These are phyloP conservation scores for Bryoglossum gracile DNA, from an alignment of 495 filamentous ascomycete genomes.

Conservation along the genomic window DNA sequence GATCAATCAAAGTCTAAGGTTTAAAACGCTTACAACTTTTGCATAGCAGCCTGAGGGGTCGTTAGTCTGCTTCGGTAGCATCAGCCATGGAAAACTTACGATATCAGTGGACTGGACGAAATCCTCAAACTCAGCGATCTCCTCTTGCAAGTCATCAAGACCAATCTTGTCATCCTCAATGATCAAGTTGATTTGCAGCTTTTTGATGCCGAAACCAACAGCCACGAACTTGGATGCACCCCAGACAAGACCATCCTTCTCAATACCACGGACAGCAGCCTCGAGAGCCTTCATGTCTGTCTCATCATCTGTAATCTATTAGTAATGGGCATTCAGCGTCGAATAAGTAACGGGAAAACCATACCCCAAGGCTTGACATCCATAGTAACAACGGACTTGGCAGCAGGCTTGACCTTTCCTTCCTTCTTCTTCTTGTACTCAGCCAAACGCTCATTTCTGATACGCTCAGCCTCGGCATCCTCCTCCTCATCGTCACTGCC, in stretches of 20 bases:
- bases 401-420: conserved; percentile 76
- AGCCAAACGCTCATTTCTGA: conserved; percentile 80
- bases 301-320: conserved; percentile 62
- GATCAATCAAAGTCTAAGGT: conserved; percentile 5
- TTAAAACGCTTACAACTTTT: conserved; percentile 62
- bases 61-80: conserved; percentile 14
- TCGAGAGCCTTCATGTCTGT: conserved; percentile 81
- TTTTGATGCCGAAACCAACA: conserved; percentile 97
- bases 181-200: conserved; percentile 97
- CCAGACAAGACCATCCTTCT: conserved; percentile 93
- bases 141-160: conserved; percentile 73
- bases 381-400: conserved; percentile 91
- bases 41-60: conserved; percentile 61
- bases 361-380: conserved; percentile 99
- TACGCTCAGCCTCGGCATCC: conserved; percentile 71
- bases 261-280: conserved; percentile 73
- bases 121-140: conserved; percentile 82
- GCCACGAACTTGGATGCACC: conserved; percentile 84
- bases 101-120: conserved; percentile 94
- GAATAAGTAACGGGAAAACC: conserved; percentile 29
- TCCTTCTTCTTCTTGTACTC: conserved; percentile 98
- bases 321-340: no score
- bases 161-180: conserved; percentile 97
- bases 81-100: conserved; percentile 49
- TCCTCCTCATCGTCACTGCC: conserved; percentile 87